These are phyloP conservation scores for Globisporangium takayamanum DNA, from an alignment of 352 stramenopile species.

Conservation along the genomic window DNA sequence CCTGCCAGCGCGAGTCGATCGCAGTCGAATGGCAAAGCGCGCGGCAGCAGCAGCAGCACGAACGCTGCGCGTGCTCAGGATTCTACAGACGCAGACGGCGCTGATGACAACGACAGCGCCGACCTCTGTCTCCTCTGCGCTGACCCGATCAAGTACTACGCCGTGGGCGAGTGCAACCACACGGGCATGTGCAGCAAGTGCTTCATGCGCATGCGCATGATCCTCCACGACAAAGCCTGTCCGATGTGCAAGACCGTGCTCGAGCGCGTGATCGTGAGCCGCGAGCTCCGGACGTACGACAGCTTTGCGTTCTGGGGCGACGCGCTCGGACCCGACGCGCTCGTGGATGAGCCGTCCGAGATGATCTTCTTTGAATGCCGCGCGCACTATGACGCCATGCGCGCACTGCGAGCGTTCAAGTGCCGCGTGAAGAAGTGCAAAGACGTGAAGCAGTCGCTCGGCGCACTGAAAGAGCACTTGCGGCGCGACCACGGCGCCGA, in stretches of 20 bases:
- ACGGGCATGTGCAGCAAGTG: slow-evolving; percentile 78
- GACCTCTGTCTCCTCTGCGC: slow-evolving; percentile 64
- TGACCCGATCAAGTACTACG: slow-evolving; percentile 61
- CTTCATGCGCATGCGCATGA: slow-evolving; percentile 71
- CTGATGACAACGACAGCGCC: slow-evolving; percentile 20
- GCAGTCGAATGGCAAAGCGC: neutral
- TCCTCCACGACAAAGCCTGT: slow-evolving; percentile 74
- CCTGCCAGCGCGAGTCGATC: neutral
- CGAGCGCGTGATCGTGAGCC: slow-evolving; percentile 62
- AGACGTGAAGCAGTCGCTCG: slow-evolving; percentile 42
- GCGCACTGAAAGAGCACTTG: slow-evolving; percentile 67
- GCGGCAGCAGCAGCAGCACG: neutral
- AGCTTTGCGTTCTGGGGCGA: slow-evolving; percentile 79
- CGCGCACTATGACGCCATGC: slow-evolving; percentile 50
- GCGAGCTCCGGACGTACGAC: slow-evolving; percentile 33
- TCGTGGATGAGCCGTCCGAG: slow-evolving; percentile 64
- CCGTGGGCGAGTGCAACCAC: slow-evolving; percentile 75
- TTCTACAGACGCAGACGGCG: neutral
- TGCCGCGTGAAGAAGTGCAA: slow-evolving; percentile 62
- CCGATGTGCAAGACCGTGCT: slow-evolving; percentile 75
- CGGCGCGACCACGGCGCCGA: slow-evolving; percentile 52
- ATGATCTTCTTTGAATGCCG: slow-evolving; percentile 77
- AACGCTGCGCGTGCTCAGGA: neutral
- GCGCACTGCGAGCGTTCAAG: slow-evolving; percentile 48
- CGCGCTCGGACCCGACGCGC: slow-evolving; percentile 45